A percentile compares a stretch with the other conserved stretches of the same genome.
Conservation (phyloP, 257 asterid species). For the Eustoma russellianum region DNA sequence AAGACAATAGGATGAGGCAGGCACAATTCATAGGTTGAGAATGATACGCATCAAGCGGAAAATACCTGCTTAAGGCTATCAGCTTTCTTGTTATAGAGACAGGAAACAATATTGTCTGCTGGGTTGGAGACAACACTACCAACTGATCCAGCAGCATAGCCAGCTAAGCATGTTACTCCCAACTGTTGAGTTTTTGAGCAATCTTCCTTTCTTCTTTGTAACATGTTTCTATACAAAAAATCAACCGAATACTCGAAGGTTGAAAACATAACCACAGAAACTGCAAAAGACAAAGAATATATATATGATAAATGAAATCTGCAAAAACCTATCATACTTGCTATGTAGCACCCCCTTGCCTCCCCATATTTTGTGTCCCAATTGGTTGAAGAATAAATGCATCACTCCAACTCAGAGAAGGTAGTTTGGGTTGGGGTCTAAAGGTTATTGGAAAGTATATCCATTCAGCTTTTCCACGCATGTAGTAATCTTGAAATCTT, state of each 20-base stretch:
- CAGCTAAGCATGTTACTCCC: constrained; percentile 40
- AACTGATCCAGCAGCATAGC: constrained; percentile 42
- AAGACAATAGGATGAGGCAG: neutral
- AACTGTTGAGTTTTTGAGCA: constrained; percentile 38
- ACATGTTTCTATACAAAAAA: constrained; percentile 22
- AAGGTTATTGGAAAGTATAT: too few species aligned
- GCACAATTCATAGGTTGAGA: too few species aligned
- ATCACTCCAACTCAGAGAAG: too few species aligned
- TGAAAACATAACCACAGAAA: constrained; percentile 41
- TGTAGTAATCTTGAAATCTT: too few species aligned
- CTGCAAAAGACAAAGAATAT: constrained; percentile 14
- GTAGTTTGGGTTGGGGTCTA: too few species aligned
- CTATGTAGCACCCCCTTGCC: too few species aligned
- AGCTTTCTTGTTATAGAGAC: constrained; percentile 25
- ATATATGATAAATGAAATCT: too few species aligned
- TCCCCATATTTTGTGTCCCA: too few species aligned
- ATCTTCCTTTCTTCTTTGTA: constrained; percentile 29
- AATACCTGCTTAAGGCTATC: constrained; percentile 25
- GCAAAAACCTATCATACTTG: too few species aligned
- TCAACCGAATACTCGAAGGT: constrained; percentile 39
- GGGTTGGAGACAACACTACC: constrained; percentile 37
- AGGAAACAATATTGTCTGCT: constrained; percentile 34
- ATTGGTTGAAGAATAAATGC: too few species aligned
- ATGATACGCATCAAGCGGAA: neutral
- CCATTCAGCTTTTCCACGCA: too few species aligned